Evolutionary conservation across 352 stramenopile genomes (phyloP), one percentile per base, ranked within the genome.

Genomic region (Globisporangium acanthophoron): DNA sequence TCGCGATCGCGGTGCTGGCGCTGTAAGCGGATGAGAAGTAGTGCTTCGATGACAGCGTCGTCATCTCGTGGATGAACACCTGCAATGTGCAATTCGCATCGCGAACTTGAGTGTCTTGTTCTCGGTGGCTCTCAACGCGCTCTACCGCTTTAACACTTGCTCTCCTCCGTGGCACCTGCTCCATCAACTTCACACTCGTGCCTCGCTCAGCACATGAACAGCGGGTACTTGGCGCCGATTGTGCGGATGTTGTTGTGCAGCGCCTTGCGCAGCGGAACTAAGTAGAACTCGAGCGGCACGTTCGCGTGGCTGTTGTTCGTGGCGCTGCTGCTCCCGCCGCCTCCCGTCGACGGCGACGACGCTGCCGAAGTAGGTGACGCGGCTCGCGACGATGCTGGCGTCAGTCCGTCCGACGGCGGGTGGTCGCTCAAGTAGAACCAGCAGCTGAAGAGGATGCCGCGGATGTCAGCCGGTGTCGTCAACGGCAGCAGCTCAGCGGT

Each of bases 341-440:
- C 51, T 18, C 15, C 37, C 18, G 43, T 27, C 27, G 71, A 75
- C 8, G 76, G 76, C 20, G 76, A 86, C 2, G 76, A 83, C 1
- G 66, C 64, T 0, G 71, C 73, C 9, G 76, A 83, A 21, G 75
- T 74, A 1, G 75, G 75, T 4, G 75, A 85, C 33, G 73, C 66
- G 2, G 73, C 66, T 5, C 73, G 67, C 0, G 73, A 82, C 27
- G 75, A 78, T 3, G 69, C 69, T 6, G 75, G 75, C 20, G 75
- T 82, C 0, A 69, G 64, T 0, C 62, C 74, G 3, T 68, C 69
- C 1, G 55, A 66, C 7, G 85, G 85, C 8, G 85, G 82, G 31
- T 91, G 77, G 51, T 94, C 83, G 1, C 76, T 75, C 46, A 94
- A 71, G 60, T 86, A 94, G 58, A 88, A 90, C 85, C 85, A 94